Evolutionary conservation across 2,329 filamentous ascomycete genomes (phyloP), one percentile per base, ranked within the genome.

Genomic region (Penicillium palitans): DNA sequence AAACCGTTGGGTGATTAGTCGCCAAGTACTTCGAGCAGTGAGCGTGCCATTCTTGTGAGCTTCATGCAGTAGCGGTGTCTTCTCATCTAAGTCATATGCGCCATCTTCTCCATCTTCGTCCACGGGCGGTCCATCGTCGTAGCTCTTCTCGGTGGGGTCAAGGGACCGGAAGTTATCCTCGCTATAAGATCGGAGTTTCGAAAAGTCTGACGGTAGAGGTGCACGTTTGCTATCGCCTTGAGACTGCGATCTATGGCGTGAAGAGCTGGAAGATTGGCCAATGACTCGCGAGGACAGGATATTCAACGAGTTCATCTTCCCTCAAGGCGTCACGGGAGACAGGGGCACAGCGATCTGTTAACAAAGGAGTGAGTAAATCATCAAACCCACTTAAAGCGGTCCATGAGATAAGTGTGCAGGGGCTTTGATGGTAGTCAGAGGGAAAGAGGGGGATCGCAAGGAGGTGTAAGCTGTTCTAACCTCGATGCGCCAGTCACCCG

Each of bases 221-320:
- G 63, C 67, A 45, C 69, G 69, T 59, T 70, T 69, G 56, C 76
- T 72, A 61, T 81, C 80, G 66, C 79, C 79, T 66, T 83, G 78
- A 40, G 82, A 84, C 61, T 77, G 77, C 61, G 82, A 81, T 67
- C 83, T 81, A 61, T 82, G 81, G 63, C 83, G 81, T 58, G 77
- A 72, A 58, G 82, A 74, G 60, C 78, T 77, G 65, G 83, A 80
- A 64, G 83, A 82, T 72, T 80, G 81, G 72, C 84, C 84, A 72
- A 87, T 84, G 74, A 93, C 90, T 79, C 90, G 88, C 75, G 90
- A 87, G 72, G 91, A 95, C 76, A 97, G 86, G 76, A 96, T 91
- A 80, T 95, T 96, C 81, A 96, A 83, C 71, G 93, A 96, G 87
- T 97, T 97, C 93, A 97, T 97, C 79, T 84, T 90, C 81, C 78